Conservation (phyloP, 2,329 filamentous ascomycete species). For the Thelonectria blattea region DNA sequence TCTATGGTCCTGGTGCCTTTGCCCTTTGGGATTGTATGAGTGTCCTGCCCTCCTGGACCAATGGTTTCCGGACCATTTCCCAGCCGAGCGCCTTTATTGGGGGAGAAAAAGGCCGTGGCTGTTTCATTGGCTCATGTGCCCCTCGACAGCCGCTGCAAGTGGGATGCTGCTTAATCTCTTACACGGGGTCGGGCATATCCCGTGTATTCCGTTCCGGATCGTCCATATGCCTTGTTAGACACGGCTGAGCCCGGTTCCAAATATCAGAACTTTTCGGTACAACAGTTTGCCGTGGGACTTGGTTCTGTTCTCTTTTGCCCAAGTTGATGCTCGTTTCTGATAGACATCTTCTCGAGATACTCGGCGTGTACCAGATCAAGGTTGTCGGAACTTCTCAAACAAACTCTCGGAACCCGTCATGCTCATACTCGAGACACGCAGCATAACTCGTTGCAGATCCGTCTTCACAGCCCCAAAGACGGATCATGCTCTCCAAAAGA, state of each 20-base stretch:
- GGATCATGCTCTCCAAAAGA: conserved; percentile 1
- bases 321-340: too few species aligned
- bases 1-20: neutral
- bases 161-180: neutral
- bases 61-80: neutral
- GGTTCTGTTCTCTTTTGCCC: too few species aligned
- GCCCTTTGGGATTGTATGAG: neutral
- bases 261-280: too few species aligned
- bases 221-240: neutral
- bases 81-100: neutral
- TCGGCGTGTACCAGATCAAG: neutral
- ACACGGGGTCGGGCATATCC: neutral
- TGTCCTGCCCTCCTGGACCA: neutral
- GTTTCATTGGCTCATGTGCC: neutral
- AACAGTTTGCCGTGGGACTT: too few species aligned
- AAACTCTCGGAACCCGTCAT: neutral
- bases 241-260: neutral
- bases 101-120: neutral
- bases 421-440: neutral
- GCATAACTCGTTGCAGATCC: neutral
- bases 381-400: neutral
- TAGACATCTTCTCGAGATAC: too few species aligned
- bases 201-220: neutral
- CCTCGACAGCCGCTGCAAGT: neutral
- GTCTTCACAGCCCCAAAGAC: conserved; percentile 14